A percentile compares a stretch with the other conserved stretches of the same genome.
These are phyloP conservation scores for Picea abies DNA, from an alignment of 83 land plant genomes.

Conservation along the genomic window DNA sequence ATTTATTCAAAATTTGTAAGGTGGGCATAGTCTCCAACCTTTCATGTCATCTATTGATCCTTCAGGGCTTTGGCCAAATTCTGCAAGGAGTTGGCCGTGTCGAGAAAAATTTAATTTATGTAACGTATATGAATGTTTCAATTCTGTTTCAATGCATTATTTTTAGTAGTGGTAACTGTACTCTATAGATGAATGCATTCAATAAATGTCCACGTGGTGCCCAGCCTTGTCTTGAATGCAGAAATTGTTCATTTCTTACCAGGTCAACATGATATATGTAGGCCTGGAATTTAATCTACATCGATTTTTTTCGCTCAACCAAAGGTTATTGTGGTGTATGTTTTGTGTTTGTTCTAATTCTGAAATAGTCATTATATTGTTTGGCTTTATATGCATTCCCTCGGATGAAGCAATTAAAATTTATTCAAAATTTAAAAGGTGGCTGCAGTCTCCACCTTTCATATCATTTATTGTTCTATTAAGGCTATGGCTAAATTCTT, in stretches of 20 bases:
- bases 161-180: conserved; percentile 31
- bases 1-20: conserved; percentile 6
- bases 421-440: background rate
- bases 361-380: background rate
- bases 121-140: conserved; percentile 13
- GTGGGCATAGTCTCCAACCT: background rate
- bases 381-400: background rate
- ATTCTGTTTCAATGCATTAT: conserved; percentile 26
- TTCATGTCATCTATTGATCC: background rate
- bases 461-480: background rate
- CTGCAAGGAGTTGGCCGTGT: background rate
- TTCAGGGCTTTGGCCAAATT: background rate
- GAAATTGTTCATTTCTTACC: background rate
- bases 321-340: no score
- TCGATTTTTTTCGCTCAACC: no score
- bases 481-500: background rate
- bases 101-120: background rate
- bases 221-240: conserved; percentile 26
- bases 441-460: no score
- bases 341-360: background rate
- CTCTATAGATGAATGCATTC: conserved; percentile 61
- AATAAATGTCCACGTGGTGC: conserved; percentile 70
- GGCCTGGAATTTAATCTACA: background rate
- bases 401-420: background rate
- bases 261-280: background rate